Conservation (phyloP, 768 basidiomycete species). For the Hericium rajendrae region DNA sequence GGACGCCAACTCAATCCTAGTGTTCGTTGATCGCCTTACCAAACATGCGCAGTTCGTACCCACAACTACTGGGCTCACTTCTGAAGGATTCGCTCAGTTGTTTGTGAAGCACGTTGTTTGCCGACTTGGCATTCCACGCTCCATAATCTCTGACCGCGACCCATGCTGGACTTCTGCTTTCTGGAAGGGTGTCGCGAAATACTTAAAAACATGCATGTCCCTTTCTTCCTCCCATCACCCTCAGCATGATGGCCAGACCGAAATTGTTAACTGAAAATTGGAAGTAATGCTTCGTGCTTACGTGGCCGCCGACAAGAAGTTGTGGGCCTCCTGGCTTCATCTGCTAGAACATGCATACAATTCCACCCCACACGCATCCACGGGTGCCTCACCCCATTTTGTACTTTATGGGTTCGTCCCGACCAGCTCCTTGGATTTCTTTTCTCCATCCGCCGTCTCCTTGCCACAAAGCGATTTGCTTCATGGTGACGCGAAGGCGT, state of each 20-base stretch:
- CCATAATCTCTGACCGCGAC: background rate
- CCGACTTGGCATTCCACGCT: background rate
- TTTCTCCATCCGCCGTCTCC: background rate
- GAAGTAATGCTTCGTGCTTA: background rate
- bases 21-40: slow-evolving; percentile 16
- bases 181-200: background rate
- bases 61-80: slow-evolving; percentile 1
- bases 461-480: background rate
- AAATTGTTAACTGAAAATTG: background rate
- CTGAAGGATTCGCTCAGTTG: slow-evolving; percentile 3
- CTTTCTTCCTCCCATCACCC: background rate
- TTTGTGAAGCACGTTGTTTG: slow-evolving; percentile 6
- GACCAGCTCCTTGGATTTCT: background rate
- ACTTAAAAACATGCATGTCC: background rate
- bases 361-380: slow-evolving; percentile 4
- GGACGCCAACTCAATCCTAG: background rate
- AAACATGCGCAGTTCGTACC: slow-evolving; percentile 24
- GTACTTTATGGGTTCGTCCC: slow-evolving; percentile 14
- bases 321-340: background rate
- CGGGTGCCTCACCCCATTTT: slow-evolving; percentile 10
- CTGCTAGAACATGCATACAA: slow-evolving; percentile 11
- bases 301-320: background rate
- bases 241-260: background rate
- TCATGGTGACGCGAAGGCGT: background rate
- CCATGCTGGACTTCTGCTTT: slow-evolving; percentile 1